Percentiles rank a stretch among this genome's conserved stretches.
Evolutionary conservation across 2,329 filamentous ascomycete species (phyloP).

Genomic region (Claviceps sp.): DNA sequence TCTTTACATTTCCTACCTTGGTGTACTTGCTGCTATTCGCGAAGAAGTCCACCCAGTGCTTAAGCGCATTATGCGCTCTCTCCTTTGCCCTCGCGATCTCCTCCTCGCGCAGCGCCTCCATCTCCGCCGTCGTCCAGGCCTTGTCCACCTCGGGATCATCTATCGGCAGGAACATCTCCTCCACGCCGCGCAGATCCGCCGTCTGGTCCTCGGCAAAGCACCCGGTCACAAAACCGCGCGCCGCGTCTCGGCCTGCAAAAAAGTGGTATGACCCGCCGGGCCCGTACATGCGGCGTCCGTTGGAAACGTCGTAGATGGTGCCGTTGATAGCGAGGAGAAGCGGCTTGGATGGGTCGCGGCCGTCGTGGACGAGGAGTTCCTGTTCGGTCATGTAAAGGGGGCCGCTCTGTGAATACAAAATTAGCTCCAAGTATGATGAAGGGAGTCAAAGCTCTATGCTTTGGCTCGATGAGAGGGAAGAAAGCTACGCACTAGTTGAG

Average conservation of each 20-base stretch:
- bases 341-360: constrained; percentile 58
- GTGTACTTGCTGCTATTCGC: constrained; percentile 67
- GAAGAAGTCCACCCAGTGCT: constrained; percentile 80
- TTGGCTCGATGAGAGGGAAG: neutral
- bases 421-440: too few relatives aligned
- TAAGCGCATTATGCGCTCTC: constrained; percentile 52
- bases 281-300: constrained; percentile 57
- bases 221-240: constrained; percentile 79
- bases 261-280: constrained; percentile 76
- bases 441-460: too few relatives aligned
- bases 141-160: constrained; percentile 50
- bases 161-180: constrained; percentile 65
- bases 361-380: constrained; percentile 65
- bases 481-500: constrained; percentile 40
- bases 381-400: constrained; percentile 61
- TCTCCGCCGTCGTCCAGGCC: constrained; percentile 40
- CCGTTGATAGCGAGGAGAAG: constrained; percentile 87
- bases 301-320: constrained; percentile 73
- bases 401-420: constrained; percentile 25
- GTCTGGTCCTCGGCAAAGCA: constrained; percentile 82
- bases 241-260: constrained; percentile 78
- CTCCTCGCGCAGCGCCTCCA: constrained; percentile 39
- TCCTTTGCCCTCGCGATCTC: constrained; percentile 53
- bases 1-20: constrained; percentile 61
- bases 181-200: constrained; percentile 73